A percentile compares a stretch with the other conserved stretches of the same genome.
Conservation (phyloP, 108 stramenopile genomes). For the Skeletonema potamos region DNA sequence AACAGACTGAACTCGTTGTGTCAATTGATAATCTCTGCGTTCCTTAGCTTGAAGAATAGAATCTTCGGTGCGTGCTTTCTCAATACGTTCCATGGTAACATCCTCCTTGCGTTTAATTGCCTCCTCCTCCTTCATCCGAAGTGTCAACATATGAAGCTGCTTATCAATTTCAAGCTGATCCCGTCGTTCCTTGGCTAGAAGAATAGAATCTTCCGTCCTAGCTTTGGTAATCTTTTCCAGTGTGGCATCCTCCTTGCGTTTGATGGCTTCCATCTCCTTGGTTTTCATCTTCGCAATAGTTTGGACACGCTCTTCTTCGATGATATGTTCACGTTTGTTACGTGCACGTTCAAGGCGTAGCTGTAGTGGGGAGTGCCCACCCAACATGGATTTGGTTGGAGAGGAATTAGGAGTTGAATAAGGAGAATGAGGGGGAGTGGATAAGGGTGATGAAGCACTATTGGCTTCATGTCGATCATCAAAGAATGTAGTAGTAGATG, state of each 20-base stretch:
- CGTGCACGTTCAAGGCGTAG: constrained; percentile 21
- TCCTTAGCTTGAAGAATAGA: constrained; percentile 16
- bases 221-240: constrained; percentile 5
- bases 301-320: background rate
- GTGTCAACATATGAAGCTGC: background rate
- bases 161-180: background rate
- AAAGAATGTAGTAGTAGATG: background rate
- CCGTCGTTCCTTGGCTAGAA: constrained; percentile 4
- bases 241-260: background rate
- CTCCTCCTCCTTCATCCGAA: constrained; percentile 2
- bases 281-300: constrained; percentile 4
- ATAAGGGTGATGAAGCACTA: background rate
- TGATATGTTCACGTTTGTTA: constrained; percentile 13
- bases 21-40: constrained; percentile 11
- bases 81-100: constrained; percentile 3
- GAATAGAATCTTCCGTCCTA: background rate
- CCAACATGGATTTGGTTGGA: background rate
- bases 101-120: constrained; percentile 23
- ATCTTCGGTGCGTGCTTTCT: constrained; percentile 15
- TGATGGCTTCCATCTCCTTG: background rate
- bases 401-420: background rate
- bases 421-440: constrained; percentile 2
- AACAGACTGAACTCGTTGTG: constrained; percentile 1
- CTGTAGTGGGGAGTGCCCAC: constrained; percentile 16
- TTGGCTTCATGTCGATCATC: background rate